Conservation (phyloP, 2,329 filamentous ascomycete genomes). For the Colletotrichum lupini region DNA sequence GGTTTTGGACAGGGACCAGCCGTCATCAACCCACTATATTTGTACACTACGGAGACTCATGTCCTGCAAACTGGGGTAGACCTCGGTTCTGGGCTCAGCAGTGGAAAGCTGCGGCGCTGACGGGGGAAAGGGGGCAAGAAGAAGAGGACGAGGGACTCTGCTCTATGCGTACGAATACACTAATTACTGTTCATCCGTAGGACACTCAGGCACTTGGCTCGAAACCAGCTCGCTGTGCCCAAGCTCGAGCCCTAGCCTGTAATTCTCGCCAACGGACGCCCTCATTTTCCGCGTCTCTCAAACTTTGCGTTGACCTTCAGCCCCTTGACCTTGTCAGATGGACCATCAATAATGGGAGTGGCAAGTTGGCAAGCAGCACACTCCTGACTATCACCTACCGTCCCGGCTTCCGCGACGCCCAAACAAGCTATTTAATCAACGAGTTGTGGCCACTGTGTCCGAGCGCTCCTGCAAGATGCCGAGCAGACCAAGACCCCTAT, state of each 20-base stretch:
- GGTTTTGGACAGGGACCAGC: slow-evolving; percentile 31
- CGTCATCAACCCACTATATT: slow-evolving; percentile 1
- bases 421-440: slow-evolving; percentile 12
- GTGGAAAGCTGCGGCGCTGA: slow-evolving; percentile 7
- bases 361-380: slow-evolving; percentile 20
- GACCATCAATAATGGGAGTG: slow-evolving; percentile 30
- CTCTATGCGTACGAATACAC: background rate
- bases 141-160: background rate
- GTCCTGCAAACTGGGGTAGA: slow-evolving; percentile 25
- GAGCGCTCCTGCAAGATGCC: slow-evolving; percentile 14
- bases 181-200: background rate
- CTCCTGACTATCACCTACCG: slow-evolving; percentile 27
- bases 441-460: slow-evolving; percentile 14
- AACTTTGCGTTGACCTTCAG: slow-evolving; percentile 21
- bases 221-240: slow-evolving; percentile 18
- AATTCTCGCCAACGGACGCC: slow-evolving; percentile 19
- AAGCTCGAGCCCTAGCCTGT: slow-evolving; percentile 18
- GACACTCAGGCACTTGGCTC: slow-evolving; percentile 18
- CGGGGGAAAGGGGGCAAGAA: slow-evolving; percentile 8
- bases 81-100: slow-evolving; percentile 21
- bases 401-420: slow-evolving; percentile 31
- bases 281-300: slow-evolving; percentile 15
- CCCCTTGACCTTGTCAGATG: slow-evolving; percentile 33
- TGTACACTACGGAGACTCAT: slow-evolving; percentile 4
- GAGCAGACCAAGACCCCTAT: background rate